Evolutionary conservation across 83 land plant genomes (phyloP).

Genomic region (Diphasiastrum complanatum): DNA sequence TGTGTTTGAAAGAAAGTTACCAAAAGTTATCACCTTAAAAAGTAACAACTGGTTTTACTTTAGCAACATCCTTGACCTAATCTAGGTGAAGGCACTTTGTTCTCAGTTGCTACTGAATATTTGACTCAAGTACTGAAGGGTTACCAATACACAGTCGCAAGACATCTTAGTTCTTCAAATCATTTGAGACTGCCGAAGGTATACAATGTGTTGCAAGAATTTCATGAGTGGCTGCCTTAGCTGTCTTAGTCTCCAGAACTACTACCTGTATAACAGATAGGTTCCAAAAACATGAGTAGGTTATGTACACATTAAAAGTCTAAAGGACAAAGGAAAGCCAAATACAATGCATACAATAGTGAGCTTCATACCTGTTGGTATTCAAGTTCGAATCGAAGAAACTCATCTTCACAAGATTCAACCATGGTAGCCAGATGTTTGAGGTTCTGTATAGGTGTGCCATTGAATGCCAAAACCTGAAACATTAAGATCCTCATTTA

Average conservation of each 20-base stretch:
- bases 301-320: too few species aligned
- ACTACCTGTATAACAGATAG: conserved; percentile 58
- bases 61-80: too few species aligned
- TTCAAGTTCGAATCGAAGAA: conserved; percentile 78
- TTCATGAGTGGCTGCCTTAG: conserved; percentile 79
- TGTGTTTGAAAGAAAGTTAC: too few species aligned
- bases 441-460: conserved; percentile 75
- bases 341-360: too few species aligned
- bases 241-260: conserved; percentile 62
- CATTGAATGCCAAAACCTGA: conserved; percentile 81
- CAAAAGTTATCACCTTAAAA: too few species aligned
- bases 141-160: too few species aligned
- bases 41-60: too few species aligned
- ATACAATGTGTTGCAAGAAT: conserved; percentile 89
- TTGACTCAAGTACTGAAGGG: too few species aligned
- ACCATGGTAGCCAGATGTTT: conserved; percentile 84
- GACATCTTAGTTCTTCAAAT: too few species aligned
- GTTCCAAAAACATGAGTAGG: background rate
- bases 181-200: conserved; percentile 92
- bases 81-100: too few species aligned
- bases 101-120: too few species aligned
- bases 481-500: conserved; percentile 1
- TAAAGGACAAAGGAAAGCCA: too few species aligned
- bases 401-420: conserved; percentile 78
- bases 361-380: conserved; percentile 99